Base-by-base conservation (phyloP, 345 rosid species). In the Eucalyptus pauciflora region DNA sequence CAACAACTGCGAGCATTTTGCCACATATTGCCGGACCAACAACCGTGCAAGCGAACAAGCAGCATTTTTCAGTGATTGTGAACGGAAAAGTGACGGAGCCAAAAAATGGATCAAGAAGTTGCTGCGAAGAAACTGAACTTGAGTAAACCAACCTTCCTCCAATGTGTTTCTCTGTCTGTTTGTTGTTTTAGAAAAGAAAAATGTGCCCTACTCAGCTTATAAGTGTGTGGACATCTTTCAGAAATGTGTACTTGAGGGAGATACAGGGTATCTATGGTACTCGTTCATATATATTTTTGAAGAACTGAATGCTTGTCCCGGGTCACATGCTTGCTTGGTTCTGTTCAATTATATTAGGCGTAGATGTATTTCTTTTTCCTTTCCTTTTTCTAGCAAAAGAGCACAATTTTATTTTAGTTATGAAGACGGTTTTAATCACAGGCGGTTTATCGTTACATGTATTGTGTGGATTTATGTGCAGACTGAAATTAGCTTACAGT, bases 181-280 rank as follows among this genome's bases (percentile, higher is more conserved):
- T 60, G 67, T 60, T 25, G n/a, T 3, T 60, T 60, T 27, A 60
- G 31, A 27, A 60, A 27, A 60, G 3, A 3, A 58, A 58, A 58
- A 58, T 24, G 64, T 58, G 64, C 67, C 67, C 67, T 27, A 5
- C 67, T 60, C 15, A 60, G 67, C 67, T 60, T 2, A 60, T 60
- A 25, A 11, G 67, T 25, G 31, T 60, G 29, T 25, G 67, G 67
- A 60, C 67, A 60, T 60, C n/a, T 27, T 60, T 27, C 60, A 56
- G 60, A 56, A 54, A 56, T 56, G 60, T 92, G 95, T 97, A 95
- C 96, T 95, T 89, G 97, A 96, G 94, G 99, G 99, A 90, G 99
- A 96, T 92, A 97, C 96, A 1, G 97, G 99, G 99, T 97, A 92
- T 86, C 93, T 64, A 13, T 18, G 52, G 52, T 1, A 13, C 12